phyloP scores from a whole-genome alignment of 495 filamentous ascomycete genomes.

The Penicillium coffeae region DNA sequence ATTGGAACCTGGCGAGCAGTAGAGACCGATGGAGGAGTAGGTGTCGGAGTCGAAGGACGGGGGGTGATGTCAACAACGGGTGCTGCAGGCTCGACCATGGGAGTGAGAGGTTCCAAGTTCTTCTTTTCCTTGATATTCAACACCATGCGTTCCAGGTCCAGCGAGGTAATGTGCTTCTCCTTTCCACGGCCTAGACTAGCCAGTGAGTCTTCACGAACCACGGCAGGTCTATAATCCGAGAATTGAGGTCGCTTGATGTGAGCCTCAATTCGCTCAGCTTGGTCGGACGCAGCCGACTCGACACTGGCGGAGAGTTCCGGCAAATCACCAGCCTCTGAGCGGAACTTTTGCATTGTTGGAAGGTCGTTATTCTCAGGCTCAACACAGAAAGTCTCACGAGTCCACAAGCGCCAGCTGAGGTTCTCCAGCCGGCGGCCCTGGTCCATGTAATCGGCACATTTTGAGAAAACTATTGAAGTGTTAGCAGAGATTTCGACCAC shows the following conservation, averaged over 20 bases:
- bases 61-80: constrained; percentile 54
- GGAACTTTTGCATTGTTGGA: constrained; percentile 40
- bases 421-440: constrained; percentile 92
- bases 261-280: constrained; percentile 67
- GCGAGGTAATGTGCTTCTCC: constrained; percentile 87
- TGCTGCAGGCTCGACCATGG: constrained; percentile 39
- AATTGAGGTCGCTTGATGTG: constrained; percentile 51
- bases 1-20: constrained; percentile 20
- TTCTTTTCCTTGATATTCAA: constrained; percentile 79
- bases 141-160: constrained; percentile 86
- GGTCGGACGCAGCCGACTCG: constrained; percentile 73
- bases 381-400: constrained; percentile 92
- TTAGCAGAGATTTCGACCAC: constrained; percentile 7
- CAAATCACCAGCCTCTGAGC: constrained; percentile 53
- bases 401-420: constrained; percentile 94
- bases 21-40: constrained; percentile 36
- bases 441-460: constrained; percentile 91
- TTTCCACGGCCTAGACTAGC: constrained; percentile 59
- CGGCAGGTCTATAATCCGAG: constrained; percentile 41
- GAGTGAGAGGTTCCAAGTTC: constrained; percentile 55
- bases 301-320: constrained; percentile 90
- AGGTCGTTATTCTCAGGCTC: constrained; percentile 55
- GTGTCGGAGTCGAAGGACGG: constrained; percentile 41
- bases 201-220: constrained; percentile 48
- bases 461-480: constrained; percentile 71